Conservation (phyloP, 495 filamentous ascomycete genomes). For the Staphylotrichum longicolle region DNA sequence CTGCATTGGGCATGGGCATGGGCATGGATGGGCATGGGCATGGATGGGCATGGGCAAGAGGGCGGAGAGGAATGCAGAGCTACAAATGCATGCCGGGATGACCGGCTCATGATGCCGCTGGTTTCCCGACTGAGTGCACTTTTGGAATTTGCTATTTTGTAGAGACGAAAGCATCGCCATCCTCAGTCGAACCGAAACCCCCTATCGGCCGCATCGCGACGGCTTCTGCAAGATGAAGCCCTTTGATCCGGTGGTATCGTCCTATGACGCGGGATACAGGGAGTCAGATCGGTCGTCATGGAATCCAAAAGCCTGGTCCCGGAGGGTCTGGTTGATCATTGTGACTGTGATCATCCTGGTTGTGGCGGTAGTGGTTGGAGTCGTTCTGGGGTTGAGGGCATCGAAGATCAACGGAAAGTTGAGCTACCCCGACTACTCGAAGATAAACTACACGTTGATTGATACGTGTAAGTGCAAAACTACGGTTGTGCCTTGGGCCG, state of each 20-base stretch:
- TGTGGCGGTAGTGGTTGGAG: slow-evolving; percentile 39
- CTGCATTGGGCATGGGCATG: too few relatives aligned
- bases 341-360: slow-evolving; percentile 33
- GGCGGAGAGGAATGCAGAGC: too few relatives aligned
- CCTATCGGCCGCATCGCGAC: too few relatives aligned
- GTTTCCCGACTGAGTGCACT: too few relatives aligned
- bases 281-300: not conserved
- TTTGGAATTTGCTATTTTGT: too few relatives aligned
- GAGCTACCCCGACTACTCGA: slow-evolving; percentile 41
- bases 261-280: not conserved
- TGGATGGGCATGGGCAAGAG: too few relatives aligned
- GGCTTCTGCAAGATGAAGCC: not conserved
- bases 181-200: too few relatives aligned
- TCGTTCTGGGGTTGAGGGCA: slow-evolving; percentile 55
- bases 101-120: too few relatives aligned
- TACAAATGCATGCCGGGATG: too few relatives aligned
- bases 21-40: too few relatives aligned
- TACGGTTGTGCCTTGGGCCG: not conserved
- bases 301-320: slow-evolving; percentile 46
- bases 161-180: too few relatives aligned
- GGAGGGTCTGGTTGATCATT: slow-evolving; percentile 39
- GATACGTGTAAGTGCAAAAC: slow-evolving; percentile 37
- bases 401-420: slow-evolving; percentile 27
- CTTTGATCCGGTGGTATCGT: not conserved
- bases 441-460: slow-evolving; percentile 36